Evolutionary conservation across 306 rosid genomes (phyloP), one percentile per base, ranked within the genome.

Genomic region (Hippophae gyantsensis): DNA sequence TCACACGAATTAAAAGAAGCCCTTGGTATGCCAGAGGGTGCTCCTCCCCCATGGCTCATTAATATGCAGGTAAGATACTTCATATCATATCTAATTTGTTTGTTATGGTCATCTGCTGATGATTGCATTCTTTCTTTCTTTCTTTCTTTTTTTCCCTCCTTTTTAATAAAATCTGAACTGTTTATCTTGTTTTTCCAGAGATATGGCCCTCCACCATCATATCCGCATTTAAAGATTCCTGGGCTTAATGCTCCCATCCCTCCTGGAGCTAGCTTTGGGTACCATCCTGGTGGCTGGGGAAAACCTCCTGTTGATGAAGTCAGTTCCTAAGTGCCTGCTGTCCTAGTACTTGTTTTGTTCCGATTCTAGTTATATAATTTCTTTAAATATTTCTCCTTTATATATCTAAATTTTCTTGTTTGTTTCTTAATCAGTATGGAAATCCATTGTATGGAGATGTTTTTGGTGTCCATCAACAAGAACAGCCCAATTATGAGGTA

Each of bases 41-140:
- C 99, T 64, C 99, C 99, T 76, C 99, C 99, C 57, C 99, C 99
- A 7, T 93, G 99, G 99, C 99, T 93, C 77, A 88, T 93, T 55
- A 93, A 93, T 72, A 93, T 93, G 99, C 99, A 93, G 95, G 99
- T 88, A 69, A 67, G 52, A 60, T 72, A 27, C 38, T 27, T 32
- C 38, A 32, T 8, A 18, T 18, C 42, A 42, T 61, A 61, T 6
- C 48, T 12, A 3, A 40, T 7, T 11, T 14, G 18, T 32, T 2
- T 3, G 6, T 42, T 52, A 10, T 64, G 67, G 61, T 63, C 60
- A 9, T 32, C n/a, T 32, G n/a, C 23, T 60, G 49, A 43, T 44
- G 7, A 60, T 55, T 71, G 38, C 38, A 4, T 32, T 32, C 38
- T 32, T 32, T 32, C 23, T 32, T 32, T 32, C 38, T 32, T 32